phyloP scores from a whole-genome alignment of 106 monocot genomes.

The Amphibolis antarctica region DNA sequence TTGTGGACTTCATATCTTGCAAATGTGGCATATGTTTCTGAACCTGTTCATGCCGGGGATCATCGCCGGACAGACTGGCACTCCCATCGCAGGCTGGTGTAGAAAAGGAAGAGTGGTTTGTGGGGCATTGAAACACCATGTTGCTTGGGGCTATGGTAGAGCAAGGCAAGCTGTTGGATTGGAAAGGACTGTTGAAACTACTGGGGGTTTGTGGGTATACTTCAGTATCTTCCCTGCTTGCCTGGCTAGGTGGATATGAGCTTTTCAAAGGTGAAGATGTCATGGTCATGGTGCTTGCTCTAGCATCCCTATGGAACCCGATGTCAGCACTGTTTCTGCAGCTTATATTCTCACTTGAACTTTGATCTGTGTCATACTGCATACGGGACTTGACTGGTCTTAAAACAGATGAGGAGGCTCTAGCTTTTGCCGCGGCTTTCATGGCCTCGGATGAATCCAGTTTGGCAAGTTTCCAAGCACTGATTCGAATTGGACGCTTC shows the following conservation, averaged over 20 bases:
- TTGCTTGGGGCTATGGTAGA: constrained; percentile 7
- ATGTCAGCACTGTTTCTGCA: constrained; percentile 25
- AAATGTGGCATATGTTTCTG: not conserved
- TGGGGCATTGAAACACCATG: constrained; percentile 33
- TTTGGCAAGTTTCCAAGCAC: constrained; percentile 65
- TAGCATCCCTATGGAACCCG: constrained; percentile 1
- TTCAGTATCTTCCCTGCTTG: constrained; percentile 36
- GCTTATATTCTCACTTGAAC: constrained; percentile 31
- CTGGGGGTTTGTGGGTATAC: constrained; percentile 36
- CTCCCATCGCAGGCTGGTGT: constrained; percentile 13
- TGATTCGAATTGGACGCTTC: constrained; percentile 35
- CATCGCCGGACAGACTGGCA: not conserved
- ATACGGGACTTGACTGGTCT: constrained; percentile 23
- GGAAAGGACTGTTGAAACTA: constrained; percentile 30
- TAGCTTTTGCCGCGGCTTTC: constrained; percentile 45
- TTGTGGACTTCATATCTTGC: constrained; percentile 7
- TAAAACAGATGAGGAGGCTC: constrained; percentile 60
- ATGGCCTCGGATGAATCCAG: constrained; percentile 38
- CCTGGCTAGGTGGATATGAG: constrained; percentile 34
- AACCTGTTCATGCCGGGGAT: not conserved
- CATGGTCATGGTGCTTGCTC: constrained; percentile 4
- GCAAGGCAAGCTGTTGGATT: not conserved
- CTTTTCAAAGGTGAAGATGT: constrained; percentile 30
- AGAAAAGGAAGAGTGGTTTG: constrained; percentile 24
- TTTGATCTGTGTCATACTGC: constrained; percentile 23